Evolutionary conservation across 345 rosid species (phyloP).

Genomic region (Iberis pinnata): DNA sequence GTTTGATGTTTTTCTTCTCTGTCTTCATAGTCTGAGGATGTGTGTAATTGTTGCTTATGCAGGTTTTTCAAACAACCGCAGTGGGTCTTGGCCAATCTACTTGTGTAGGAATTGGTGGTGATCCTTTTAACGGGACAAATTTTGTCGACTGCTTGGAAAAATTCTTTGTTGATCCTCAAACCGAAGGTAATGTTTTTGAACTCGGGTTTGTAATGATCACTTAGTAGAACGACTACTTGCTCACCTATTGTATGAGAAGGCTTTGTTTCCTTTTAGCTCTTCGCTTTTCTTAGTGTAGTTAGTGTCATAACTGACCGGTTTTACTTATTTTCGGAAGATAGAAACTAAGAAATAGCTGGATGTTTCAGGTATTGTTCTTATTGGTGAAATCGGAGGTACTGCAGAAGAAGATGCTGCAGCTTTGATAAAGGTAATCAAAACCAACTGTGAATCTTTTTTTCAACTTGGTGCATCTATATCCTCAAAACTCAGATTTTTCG

Average conservation of each 20-base stretch:
- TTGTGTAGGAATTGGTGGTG: conserved; percentile 95
- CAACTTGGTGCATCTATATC: conserved; percentile 4
- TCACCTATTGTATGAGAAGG: neutral
- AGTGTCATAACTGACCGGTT: conserved; percentile 2
- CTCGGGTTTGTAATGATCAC: neutral
- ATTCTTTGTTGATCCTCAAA: conserved; percentile 84
- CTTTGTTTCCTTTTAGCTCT: neutral
- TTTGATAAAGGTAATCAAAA: conserved; percentile 57
- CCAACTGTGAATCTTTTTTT: conserved; percentile 2
- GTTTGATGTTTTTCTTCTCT: neutral
- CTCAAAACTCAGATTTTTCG: neutral
- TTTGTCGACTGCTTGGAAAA: conserved; percentile 80
- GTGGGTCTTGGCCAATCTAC: conserved; percentile 97
- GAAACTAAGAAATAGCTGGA: conserved; percentile 17
- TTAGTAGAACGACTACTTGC: neutral
- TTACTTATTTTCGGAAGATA: neutral
- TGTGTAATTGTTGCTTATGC: neutral
- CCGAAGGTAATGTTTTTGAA: conserved; percentile 59
- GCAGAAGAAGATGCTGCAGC: conserved; percentile 99
- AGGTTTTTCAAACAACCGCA: conserved; percentile 97
- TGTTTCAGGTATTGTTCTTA: conserved; percentile 71
- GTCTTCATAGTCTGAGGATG: too few species aligned
- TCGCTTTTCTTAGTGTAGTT: neutral
- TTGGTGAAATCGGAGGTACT: conserved; percentile 98
- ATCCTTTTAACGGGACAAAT: conserved; percentile 96